Conservation (phyloP, 1,139 yeast species). For the Debaryomyces nepalensis region DNA sequence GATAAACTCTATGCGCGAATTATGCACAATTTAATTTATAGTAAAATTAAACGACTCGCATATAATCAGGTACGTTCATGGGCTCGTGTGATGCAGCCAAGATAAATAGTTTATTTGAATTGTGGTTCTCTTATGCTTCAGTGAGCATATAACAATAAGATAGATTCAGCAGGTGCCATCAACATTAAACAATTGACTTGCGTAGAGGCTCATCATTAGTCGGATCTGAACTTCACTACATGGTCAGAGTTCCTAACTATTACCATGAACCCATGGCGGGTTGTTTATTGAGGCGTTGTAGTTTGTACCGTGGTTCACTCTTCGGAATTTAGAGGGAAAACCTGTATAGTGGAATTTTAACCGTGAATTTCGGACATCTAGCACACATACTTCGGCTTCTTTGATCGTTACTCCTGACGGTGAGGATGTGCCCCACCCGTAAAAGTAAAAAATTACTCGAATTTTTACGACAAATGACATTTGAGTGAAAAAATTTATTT, state of each 20-base stretch:
- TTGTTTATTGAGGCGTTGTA: too few species aligned
- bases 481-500: conserved; percentile 7
- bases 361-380: background rate
- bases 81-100: background rate
- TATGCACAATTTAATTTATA: background rate
- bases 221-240: too few species aligned
- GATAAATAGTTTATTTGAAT: background rate
- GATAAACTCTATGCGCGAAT: background rate
- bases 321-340: too few species aligned
- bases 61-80: conserved; percentile 1
- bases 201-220: too few species aligned
- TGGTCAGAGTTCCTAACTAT: too few species aligned
- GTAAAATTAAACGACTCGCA: conserved; percentile 4
- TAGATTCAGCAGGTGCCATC: too few species aligned
- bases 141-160: too few species aligned
- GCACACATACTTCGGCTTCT: background rate
- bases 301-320: too few species aligned
- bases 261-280: too few species aligned
- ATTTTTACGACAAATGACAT: conserved; percentile 11
- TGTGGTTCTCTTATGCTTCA: too few species aligned
- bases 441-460: conserved; percentile 11
- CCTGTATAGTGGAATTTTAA: background rate
- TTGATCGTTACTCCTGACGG: conserved; percentile 6
- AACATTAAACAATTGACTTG: too few species aligned
- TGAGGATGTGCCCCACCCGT: conserved; percentile 11